Base-by-base conservation (phyloP, 1,284 basidiomycete species). In the Cystobasidium pallidum region DNA sequence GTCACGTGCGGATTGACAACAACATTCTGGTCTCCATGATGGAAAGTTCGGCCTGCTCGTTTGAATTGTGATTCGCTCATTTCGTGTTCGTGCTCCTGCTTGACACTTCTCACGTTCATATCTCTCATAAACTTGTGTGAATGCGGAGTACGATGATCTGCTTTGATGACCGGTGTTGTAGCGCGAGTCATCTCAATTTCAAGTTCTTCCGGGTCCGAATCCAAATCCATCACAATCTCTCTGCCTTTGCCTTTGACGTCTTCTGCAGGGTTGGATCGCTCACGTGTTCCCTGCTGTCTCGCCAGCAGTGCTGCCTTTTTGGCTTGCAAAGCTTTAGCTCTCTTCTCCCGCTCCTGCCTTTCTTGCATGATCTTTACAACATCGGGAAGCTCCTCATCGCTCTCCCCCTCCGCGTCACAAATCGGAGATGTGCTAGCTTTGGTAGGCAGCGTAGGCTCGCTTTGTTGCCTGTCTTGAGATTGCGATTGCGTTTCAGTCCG, bases 231-330 rank as follows among this genome's bases (percentile, higher is more conserved):
- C 26, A 30, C 24, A 2, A 32, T 41, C 41, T 55, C 61, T 34
- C 52, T 52, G 21, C 68, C 68, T 57, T 71, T 71, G 45, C 61
- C 68, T 64, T 71, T 71, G 21, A 41, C 49, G 17, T 68, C 52
- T 45, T 24, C 36, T 15, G 32, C n/a, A 34, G 21, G 21, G 4
- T 15, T 41, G 26, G 19, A 19, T 17, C 26, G n/a, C 15, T 41
- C 58, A 28, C 13, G 17, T 21, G 10, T 61, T 36, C 19, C 62
- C 32, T 49, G 62, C 45, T 65, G 62, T 26, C 43, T 49, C 15
- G 49, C 49, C 11, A 70, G 26, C 7, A 70, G 45, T 11, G 39
- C 58, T 32, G 67, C 67, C 30, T 70, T 70, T 32, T 70, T 70
- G 15, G 39, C 67, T 28, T 49, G 39, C n/a, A 70, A 34, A n/a